Conservation (phyloP, 1,139 yeast genomes). For the Scheffersomyces cryptocercus region DNA sequence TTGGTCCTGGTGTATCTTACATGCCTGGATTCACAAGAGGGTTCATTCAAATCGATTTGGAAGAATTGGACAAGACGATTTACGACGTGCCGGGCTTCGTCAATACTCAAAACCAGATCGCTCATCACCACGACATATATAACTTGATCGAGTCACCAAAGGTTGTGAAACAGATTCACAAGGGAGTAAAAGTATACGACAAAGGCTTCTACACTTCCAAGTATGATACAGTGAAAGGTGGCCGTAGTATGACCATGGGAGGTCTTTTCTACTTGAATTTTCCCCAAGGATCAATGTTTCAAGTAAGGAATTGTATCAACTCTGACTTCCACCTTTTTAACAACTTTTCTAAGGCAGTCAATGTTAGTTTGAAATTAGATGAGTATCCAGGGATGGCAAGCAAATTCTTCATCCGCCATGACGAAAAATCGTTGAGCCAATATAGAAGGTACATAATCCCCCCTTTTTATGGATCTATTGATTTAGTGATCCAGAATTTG, state of each 20-base stretch:
- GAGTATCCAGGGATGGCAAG: slow-evolving; percentile 22
- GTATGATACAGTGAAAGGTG: slow-evolving; percentile 44
- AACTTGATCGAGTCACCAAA: slow-evolving; percentile 22
- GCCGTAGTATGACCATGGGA: slow-evolving; percentile 54
- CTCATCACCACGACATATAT: slow-evolving; percentile 16
- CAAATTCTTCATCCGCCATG: slow-evolving; percentile 31
- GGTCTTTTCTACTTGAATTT: slow-evolving; percentile 56
- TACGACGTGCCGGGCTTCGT: slow-evolving; percentile 62
- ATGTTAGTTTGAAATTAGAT: slow-evolving; percentile 15
- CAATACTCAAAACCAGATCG: slow-evolving; percentile 2
- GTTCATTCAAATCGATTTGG: slow-evolving; percentile 34
- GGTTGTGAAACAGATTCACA: slow-evolving; percentile 33
- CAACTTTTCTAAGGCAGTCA: slow-evolving; percentile 28
- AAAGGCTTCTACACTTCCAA: slow-evolving; percentile 35
- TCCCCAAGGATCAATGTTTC: slow-evolving; percentile 44
- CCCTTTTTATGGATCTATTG: slow-evolving; percentile 68
- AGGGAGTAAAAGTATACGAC: slow-evolving; percentile 37
- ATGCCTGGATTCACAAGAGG: slow-evolving; percentile 62
- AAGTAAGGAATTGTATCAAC: slow-evolving; percentile 40
- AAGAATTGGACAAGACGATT: slow-evolving; percentile 27
- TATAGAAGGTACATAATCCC: slow-evolving; percentile 55
- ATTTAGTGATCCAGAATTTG: slow-evolving; percentile 65
- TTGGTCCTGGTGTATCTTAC: slow-evolving; percentile 50
- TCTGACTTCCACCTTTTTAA: slow-evolving; percentile 26
- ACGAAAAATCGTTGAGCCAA: slow-evolving; percentile 23